phyloP scores from a whole-genome alignment of 2,329 filamentous ascomycete genomes.

The Penicillium frequentans region DNA sequence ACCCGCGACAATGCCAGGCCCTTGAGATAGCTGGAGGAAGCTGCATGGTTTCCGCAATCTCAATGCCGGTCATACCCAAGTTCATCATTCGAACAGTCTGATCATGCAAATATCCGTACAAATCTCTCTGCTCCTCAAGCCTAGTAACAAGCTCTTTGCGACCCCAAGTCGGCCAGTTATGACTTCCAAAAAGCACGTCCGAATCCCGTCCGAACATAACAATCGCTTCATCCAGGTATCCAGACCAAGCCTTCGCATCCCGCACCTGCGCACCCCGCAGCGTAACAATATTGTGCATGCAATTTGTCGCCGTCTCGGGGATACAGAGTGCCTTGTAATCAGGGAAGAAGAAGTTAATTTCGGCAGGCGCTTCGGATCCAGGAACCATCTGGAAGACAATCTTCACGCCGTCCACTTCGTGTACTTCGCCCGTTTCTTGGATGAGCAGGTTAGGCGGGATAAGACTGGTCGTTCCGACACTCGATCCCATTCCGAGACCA shows the following conservation, averaged over 20 bases:
- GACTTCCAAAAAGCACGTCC: slow-evolving; percentile 39
- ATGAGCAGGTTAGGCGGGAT: slow-evolving; percentile 38
- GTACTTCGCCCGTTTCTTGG: slow-evolving; percentile 31
- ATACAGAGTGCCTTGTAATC: slow-evolving; percentile 38
- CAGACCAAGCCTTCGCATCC: slow-evolving; percentile 43
- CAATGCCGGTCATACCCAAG: slow-evolving; percentile 34
- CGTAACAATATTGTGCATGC: slow-evolving; percentile 45
- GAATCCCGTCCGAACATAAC: slow-evolving; percentile 33
- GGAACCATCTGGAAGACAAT: slow-evolving; percentile 46
- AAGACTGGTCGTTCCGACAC: slow-evolving; percentile 31
- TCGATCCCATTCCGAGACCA: slow-evolving; percentile 35
- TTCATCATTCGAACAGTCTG: slow-evolving; percentile 44
- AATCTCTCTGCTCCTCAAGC: slow-evolving; percentile 39
- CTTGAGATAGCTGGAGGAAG: slow-evolving; percentile 35
- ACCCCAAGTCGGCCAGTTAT: slow-evolving; percentile 48
- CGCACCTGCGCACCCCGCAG: slow-evolving; percentile 44
- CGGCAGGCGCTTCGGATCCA: slow-evolving; percentile 44
- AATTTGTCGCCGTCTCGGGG: slow-evolving; percentile 42
- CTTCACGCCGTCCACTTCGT: slow-evolving; percentile 35
- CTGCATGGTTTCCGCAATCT: slow-evolving; percentile 42
- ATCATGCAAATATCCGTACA: slow-evolving; percentile 44
- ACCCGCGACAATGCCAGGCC: slow-evolving; percentile 35
- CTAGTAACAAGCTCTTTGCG: slow-evolving; percentile 20
- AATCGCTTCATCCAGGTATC: slow-evolving; percentile 42
- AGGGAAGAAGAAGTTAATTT: slow-evolving; percentile 46